A percentile compares a stretch with the other conserved stretches of the same genome.
phyloP scores from a whole-genome alignment of 164 flowering plant species.

The Vitis rupestris region DNA sequence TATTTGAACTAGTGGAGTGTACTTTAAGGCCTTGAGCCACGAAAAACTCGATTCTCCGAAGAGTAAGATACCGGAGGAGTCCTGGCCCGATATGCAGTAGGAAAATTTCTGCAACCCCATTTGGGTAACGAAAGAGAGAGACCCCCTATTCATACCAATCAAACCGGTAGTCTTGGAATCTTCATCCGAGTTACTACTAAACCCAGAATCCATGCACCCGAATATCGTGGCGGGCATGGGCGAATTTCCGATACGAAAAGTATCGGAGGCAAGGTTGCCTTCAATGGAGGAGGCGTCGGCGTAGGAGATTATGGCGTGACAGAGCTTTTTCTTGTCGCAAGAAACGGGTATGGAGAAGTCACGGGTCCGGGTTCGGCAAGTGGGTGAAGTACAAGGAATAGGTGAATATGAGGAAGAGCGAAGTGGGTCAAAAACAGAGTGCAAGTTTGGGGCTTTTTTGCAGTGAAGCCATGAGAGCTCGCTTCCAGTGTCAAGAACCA shows the following conservation, averaged over 20 bases:
- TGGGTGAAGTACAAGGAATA: constrained; percentile 54
- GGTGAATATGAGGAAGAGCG: constrained; percentile 54
- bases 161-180: constrained; percentile 48
- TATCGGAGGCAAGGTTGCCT: constrained; percentile 75
- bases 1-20: constrained; percentile 53
- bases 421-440: constrained; percentile 45
- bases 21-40: constrained; percentile 39
- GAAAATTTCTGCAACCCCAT: constrained; percentile 49
- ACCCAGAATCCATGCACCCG: constrained; percentile 56
- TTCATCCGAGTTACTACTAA: constrained; percentile 35
- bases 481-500: constrained; percentile 93
- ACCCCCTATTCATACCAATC: constrained; percentile 63
- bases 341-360: constrained; percentile 58
- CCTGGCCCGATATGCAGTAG: constrained; percentile 57
- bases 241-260: constrained; percentile 38
- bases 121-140: constrained; percentile 58
- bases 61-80: constrained; percentile 51
- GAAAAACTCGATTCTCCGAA: constrained; percentile 39
- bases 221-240: constrained; percentile 33
- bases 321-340: constrained; percentile 63
- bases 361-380: constrained; percentile 56
- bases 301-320: constrained; percentile 71
- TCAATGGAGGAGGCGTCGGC: constrained; percentile 71
- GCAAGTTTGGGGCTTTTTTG: constrained; percentile 26
- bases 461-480: constrained; percentile 86